Evolutionary conservation across 2,329 filamentous ascomycete species (phyloP), one percentile per base, ranked within the genome.

Genomic region (Teratosphaeria destructans): DNA sequence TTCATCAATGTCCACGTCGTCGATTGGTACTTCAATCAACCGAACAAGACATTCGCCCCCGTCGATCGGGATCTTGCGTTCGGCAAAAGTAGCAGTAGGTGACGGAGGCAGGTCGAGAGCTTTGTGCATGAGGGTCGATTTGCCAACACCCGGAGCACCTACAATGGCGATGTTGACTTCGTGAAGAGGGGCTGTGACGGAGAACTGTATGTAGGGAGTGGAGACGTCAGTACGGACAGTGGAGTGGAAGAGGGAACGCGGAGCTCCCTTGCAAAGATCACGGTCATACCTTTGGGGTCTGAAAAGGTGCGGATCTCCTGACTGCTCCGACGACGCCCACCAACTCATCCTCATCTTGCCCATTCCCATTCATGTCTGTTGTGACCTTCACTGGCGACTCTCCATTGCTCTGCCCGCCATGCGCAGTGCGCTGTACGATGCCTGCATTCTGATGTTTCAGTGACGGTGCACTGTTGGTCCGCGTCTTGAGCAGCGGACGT

Each of bases 71-170:
- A 85, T 81, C 65, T 80, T 82, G 62, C 81, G 80, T 55, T 78
- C 70, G 61, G 70, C 75, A 39, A 72, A 77, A 16, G 75, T 75
- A 14, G 72, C 71, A 23, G 67, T 67, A 2, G 77, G 74, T 0
- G 75, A 68, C 56, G 73, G 71, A 59, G 77, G 78, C 67, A 84
- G 76, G 55, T 82, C 80, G 57, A 86, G 72, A 12, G 82, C 81
- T 59, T 77, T 76, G 63, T 79, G 79, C 62, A 85, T 79, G 66
- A 86, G 85, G 54, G 79, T 81, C 27, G 81, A 80, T 71, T 85
- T 86, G 61, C 83, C 83, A 5, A 81, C 78, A 57, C 75, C 75
- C 59, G 75, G 73, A 57, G 77, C 76, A 61, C 83, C 83, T 54
- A 85, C 73, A 34, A 85, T 78, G 56, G 79, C 81, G 63, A 85